phyloP scores from a whole-genome alignment of 2,329 filamentous ascomycete genomes.

The Fonsecaea erecta region DNA sequence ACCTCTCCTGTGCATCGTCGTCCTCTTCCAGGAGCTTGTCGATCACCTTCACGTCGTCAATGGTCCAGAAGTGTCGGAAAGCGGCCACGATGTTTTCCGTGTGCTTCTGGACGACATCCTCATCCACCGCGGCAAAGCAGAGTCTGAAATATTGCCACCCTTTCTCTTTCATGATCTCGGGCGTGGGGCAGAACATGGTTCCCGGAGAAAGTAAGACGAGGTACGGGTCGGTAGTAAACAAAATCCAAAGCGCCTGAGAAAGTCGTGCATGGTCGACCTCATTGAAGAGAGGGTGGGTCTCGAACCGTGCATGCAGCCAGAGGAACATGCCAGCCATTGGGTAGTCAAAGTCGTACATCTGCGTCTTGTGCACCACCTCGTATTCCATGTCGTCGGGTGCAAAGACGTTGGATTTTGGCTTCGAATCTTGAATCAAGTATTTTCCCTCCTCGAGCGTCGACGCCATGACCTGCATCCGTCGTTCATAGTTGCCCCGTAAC shows the following conservation, averaged over 20 bases:
- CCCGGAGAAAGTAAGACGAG: conserved; percentile 74
- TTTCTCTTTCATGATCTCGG: conserved; percentile 60
- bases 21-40: conserved; percentile 62
- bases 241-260: conserved; percentile 70
- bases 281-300: conserved; percentile 66
- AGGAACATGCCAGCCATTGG: conserved; percentile 91
- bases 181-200: conserved; percentile 71
- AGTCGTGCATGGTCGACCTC: conserved; percentile 62
- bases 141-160: conserved; percentile 76
- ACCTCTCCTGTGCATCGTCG: conserved; percentile 18
- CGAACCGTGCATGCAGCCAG: conserved; percentile 72
- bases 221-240: conserved; percentile 70
- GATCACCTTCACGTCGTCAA: conserved; percentile 69
- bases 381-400: conserved; percentile 61
- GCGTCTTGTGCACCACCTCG: conserved; percentile 74
- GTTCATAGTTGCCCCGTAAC: conserved; percentile 80
- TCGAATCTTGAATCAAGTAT: conserved; percentile 48
- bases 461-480: conserved; percentile 82
- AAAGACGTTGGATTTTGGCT: conserved; percentile 24
- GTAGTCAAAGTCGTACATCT: conserved; percentile 76
- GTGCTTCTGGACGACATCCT: conserved; percentile 67
- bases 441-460: conserved; percentile 70
- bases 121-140: conserved; percentile 84
- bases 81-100: conserved; percentile 70
- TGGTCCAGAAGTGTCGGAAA: conserved; percentile 74